Conservation (phyloP, 2,329 filamentous ascomycete species). For the Leptodontidium sp. region DNA sequence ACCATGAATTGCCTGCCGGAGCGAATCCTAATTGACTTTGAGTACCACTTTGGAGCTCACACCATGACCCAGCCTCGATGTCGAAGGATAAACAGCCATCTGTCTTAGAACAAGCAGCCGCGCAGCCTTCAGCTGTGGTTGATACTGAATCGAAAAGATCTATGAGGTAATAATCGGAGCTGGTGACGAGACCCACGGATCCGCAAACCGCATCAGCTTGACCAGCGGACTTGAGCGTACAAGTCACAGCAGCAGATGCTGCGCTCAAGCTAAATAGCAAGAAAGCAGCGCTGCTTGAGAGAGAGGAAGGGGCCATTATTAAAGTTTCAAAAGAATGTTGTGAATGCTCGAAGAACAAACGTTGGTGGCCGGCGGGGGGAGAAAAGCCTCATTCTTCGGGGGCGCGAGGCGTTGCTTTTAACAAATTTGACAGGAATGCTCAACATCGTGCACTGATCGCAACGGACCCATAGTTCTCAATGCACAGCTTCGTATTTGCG, state of each 20-base stretch:
- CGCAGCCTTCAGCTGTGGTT: background rate
- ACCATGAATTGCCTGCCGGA: background rate
- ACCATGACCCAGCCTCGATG: background rate
- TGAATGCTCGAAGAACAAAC: slow-evolving; percentile 15
- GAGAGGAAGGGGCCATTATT: slow-evolving; percentile 15
- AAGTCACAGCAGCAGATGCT: slow-evolving; percentile 7
- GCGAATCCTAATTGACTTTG: background rate
- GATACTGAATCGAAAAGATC: background rate
- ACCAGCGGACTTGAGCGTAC: background rate
- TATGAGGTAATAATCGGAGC: background rate
- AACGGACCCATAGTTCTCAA: background rate
- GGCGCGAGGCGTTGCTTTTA: slow-evolving; percentile 1
- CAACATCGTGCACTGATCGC: slow-evolving; percentile 15
- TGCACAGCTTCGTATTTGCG: slow-evolving; percentile 10
- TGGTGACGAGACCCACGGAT: background rate
- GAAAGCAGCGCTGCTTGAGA: slow-evolving; percentile 5
- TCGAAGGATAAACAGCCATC: slow-evolving; percentile 5
- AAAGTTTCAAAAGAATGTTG: slow-evolving; percentile 11
- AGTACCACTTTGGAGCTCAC: slow-evolving; percentile 4
- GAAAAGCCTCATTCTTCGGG: background rate
- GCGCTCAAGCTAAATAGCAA: slow-evolving; percentile 3
- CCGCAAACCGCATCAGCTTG: background rate
- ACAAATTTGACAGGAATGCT: background rate
- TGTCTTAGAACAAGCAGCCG: background rate
- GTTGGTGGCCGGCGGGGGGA: slow-evolving; percentile 6